These are phyloP conservation scores for Termitomyces sp. DNA, from an alignment of 768 basidiomycete genomes.

Conservation along the genomic window DNA sequence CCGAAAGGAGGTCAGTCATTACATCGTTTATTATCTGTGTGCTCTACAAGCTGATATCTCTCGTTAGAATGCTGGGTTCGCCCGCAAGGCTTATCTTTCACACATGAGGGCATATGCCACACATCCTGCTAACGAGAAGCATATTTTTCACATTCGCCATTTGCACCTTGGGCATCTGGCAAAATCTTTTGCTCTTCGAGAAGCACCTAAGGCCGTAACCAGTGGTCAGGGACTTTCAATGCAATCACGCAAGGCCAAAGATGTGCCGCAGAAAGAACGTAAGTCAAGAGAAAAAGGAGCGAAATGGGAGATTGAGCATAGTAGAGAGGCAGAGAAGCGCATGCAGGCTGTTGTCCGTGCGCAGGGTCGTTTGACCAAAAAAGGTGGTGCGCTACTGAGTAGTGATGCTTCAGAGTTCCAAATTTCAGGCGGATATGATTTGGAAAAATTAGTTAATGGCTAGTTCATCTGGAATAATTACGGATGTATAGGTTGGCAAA, in stretches of 20 bases:
- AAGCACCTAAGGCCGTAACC: conserved; percentile 61
- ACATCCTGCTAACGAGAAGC: conserved; percentile 91
- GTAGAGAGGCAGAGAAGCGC: conserved; percentile 62
- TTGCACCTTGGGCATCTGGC: conserved; percentile 93
- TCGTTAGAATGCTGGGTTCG: conserved; percentile 64
- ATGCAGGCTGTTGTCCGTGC: conserved; percentile 84
- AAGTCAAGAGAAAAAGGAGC: conserved; percentile 14
- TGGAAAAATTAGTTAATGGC: conserved; percentile 53
- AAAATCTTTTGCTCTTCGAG: conserved; percentile 86
- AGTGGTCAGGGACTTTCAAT: conserved; percentile 17
- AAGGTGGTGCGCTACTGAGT: conserved; percentile 68
- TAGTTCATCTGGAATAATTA: neutral
- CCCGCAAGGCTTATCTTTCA: conserved; percentile 83
- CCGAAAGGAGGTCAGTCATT: conserved; percentile 54
- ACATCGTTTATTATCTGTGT: neutral
- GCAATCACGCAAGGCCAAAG: conserved; percentile 16
- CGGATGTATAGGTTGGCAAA: neutral
- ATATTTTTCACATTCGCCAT: conserved; percentile 93
- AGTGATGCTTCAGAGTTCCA: conserved; percentile 75
- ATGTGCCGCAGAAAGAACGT: conserved; percentile 13
- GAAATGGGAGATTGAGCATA: conserved; percentile 37
- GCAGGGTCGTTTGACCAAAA: conserved; percentile 78
- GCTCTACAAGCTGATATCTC: neutral
- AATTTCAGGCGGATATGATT: conserved; percentile 54
- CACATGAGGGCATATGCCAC: conserved; percentile 97